These are phyloP conservation scores for Adenanthera pavonina DNA, from an alignment of 306 rosid species.

Conservation along the genomic window DNA sequence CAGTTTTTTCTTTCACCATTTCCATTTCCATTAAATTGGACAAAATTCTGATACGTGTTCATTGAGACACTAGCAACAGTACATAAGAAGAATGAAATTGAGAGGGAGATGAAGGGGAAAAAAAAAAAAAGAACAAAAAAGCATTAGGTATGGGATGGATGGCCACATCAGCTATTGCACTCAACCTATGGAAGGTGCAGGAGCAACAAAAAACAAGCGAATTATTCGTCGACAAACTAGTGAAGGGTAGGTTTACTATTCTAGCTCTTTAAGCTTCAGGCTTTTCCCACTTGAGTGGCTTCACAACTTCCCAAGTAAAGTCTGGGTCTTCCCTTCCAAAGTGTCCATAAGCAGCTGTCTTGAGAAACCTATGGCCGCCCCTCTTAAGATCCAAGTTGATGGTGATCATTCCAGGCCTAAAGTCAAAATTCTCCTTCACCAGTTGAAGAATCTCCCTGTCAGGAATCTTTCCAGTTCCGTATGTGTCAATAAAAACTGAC, in stretches of 20 bases:
- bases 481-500: conserved; percentile 35
- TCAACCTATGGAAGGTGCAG: conserved; percentile 26
- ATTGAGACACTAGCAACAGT: conserved; percentile 47
- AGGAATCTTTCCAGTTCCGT: conserved; percentile 33
- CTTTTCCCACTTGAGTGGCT: conserved; percentile 38
- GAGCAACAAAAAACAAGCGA: conserved; percentile 48
- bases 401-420: conserved; percentile 38
- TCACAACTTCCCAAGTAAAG: conserved; percentile 39
- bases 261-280: conserved; percentile 27
- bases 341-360: conserved; percentile 33
- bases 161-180: conserved; percentile 37
- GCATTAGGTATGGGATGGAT: background rate
- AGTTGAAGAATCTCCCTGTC: conserved; percentile 38
- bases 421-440: conserved; percentile 33
- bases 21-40: conserved; percentile 33
- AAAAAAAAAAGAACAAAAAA: background rate
- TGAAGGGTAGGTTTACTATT: conserved; percentile 28
- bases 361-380: conserved; percentile 41
- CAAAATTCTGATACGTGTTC: conserved; percentile 44
- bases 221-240: conserved; percentile 61
- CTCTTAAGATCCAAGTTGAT: conserved; percentile 37
- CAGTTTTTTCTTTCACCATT: conserved; percentile 6
- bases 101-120: background rate
- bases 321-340: conserved; percentile 34
- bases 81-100: conserved; percentile 39